Conservation (phyloP, 2,329 filamentous ascomycete genomes). For the Colletotrichum salicis region DNA sequence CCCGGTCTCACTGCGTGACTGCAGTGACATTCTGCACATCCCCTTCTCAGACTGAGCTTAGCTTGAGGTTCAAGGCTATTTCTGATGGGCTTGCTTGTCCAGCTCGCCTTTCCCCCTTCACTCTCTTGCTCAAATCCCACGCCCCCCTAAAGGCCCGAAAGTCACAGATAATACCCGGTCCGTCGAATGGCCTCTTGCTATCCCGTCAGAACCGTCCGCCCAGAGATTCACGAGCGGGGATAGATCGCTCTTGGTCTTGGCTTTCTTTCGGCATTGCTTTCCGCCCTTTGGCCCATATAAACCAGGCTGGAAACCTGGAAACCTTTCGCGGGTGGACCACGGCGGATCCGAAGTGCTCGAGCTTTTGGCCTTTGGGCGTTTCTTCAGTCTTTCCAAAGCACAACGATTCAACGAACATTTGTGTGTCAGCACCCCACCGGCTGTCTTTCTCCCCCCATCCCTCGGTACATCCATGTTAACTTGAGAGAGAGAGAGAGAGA, state of each 20-base stretch:
- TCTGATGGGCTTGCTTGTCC: background rate
- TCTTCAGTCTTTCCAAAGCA: background rate
- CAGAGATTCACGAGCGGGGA: conserved; percentile 1
- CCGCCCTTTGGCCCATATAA: conserved; percentile 31
- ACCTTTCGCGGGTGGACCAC: conserved; percentile 9
- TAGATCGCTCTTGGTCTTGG: conserved; percentile 6
- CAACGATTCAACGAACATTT: conserved; percentile 1
- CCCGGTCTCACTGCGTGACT: conserved; percentile 13
- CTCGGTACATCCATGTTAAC: conserved; percentile 3
- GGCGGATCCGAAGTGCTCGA: conserved; percentile 25
- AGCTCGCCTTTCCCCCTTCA: conserved; percentile 7
- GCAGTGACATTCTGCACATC: conserved; percentile 1
- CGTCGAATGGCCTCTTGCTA: background rate
- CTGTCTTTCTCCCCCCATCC: background rate
- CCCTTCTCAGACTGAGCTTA: background rate
- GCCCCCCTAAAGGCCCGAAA: background rate
- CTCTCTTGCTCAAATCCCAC: background rate
- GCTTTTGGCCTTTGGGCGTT: background rate
- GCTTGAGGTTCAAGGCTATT: background rate
- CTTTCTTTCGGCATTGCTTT: conserved; percentile 22
- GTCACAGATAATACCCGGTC: background rate
- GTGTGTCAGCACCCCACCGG: conserved; percentile 2
- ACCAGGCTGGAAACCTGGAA: conserved; percentile 28
- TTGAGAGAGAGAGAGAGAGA: background rate
- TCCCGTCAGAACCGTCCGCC: background rate